Evolutionary conservation across 2,329 filamentous ascomycete species (phyloP).

Genomic region (Sarocladiaceae sp.): DNA sequence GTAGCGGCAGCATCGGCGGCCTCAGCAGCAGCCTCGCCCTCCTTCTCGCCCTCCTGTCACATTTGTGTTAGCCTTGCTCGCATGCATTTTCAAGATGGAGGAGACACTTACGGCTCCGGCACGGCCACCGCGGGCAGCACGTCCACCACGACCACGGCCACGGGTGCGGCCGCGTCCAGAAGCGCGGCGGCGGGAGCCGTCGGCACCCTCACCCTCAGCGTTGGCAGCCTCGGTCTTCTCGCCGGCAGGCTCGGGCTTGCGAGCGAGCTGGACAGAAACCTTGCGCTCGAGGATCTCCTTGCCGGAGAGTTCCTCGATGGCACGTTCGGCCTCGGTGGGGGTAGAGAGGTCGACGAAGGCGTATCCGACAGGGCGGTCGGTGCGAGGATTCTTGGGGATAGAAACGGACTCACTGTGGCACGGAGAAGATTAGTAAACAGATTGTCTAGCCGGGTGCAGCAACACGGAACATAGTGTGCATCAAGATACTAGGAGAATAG

Average conservation of each 20-base stretch:
- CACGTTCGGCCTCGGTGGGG: conserved; percentile 87
- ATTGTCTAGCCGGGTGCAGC: too few relatives aligned
- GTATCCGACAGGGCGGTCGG: conserved; percentile 95
- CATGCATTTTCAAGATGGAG: background rate
- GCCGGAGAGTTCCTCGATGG: conserved; percentile 90
- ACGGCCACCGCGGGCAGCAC: conserved; percentile 53
- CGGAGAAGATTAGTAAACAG: too few relatives aligned
- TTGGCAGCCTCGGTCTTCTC: conserved; percentile 70
- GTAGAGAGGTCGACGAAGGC: conserved; percentile 98
- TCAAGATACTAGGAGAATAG: too few relatives aligned
- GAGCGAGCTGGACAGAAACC: conserved; percentile 97
- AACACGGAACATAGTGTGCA: too few relatives aligned
- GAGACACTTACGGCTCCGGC: conserved; percentile 35
- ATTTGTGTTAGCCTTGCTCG: conserved; percentile 19
- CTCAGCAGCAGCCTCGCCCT: conserved; percentile 31
- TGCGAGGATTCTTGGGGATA: conserved; percentile 98
- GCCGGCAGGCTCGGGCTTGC: conserved; percentile 84
- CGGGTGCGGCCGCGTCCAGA: conserved; percentile 63
- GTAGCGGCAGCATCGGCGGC: conserved; percentile 39
- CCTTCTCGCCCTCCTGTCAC: conserved; percentile 38
- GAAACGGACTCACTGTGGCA: conserved; percentile 86
- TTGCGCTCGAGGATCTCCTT: conserved; percentile 98
- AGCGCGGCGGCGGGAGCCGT: conserved; percentile 56
- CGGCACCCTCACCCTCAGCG: conserved; percentile 67
- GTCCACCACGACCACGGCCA: conserved; percentile 62